Base-by-base conservation (phyloP, 2,329 filamentous ascomycete genomes). In the Penicillium hesseltinei region DNA sequence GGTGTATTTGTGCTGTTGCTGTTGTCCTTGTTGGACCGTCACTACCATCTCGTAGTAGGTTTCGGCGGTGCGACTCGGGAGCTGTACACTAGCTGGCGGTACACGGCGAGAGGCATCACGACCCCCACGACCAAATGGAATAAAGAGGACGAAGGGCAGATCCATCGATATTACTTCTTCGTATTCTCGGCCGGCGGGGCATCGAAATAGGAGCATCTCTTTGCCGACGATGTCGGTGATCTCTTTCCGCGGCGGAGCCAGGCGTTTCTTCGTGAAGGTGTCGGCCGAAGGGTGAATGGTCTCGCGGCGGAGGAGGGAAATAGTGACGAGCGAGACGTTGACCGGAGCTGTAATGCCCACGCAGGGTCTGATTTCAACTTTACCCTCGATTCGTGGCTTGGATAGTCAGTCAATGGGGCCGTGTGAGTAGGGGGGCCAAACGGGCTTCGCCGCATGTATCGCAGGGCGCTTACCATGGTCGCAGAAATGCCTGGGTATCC, bases 401-500 rank as follows among this genome's bases (percentile, higher is more conserved):
- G 17, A 50, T 51, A 13, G 46, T 51, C 27, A 46, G 50, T 61
- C 62, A 64, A 60, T 48, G 43, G 35, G 52, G 52, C 39, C n/a
- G 44, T 21, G 15, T 11, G 35, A 43, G 25, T 39, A 38, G 40
- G 51, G 45, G 33, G 46, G 55, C 31, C 25, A 10, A 13, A 45
- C 5, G 15, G 44, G 35, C 38, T 49, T 49, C 25, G 36, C 35
- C 49, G 47, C 39, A 47, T 25, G 52, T 47, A 52, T 56, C 47
- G 55, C 45, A 54, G 52, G 56, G 49, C 29, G 85, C 91, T 78
- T 84, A 97, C 92, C 85, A 97, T 78, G 38, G 94, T 99, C 70
- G 94, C 94, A 55, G 93, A 97, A 76, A 99, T 97, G 67, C 94
- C 94, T 55, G 94, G 94, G 77, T 97, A 99, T 68, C 94, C 94